Evolutionary conservation across 2,329 filamentous ascomycete species (phyloP), one percentile per base, ranked within the genome.

Genomic region (Annulohypoxylon truncatum): DNA sequence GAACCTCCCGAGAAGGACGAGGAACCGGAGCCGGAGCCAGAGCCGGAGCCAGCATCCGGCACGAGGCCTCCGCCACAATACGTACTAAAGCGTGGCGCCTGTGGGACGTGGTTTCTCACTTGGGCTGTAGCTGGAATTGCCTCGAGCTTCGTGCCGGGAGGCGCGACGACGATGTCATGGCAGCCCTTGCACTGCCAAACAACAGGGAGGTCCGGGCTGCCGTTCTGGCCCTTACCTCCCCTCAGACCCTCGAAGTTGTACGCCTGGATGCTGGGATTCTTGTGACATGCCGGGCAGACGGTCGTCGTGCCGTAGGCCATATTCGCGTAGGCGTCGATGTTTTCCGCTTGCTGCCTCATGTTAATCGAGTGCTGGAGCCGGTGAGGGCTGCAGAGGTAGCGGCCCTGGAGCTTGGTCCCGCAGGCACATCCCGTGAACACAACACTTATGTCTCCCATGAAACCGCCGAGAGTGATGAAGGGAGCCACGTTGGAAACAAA

Each of bases 391-490:
- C 81, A 82, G 4, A 82, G 69, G 2, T 68, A 68, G 3, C 71
- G 69, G 10, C 56, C 67, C 13, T 80, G 51, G 1, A 82, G 55
- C 62, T 81, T 82, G 28, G 64, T 48, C 3, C 67, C 77, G 68
- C 81, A 82, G 3, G 67, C 29, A 67, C 81, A 82, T 1, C 81
- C 81, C 8, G 79, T 81, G 1, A 76, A 38, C 2, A 73, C 70
- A 8, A 67, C 56, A 9, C 4, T n/a, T 2, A 64, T 58, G 1
- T 13, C 12, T 7, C 52, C 65, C 24, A 22, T 15, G 29, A 54
- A 59, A 3, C 61, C 64, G 13, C 70, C 67, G 9, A 18, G 4
- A 12, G 31, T 33, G 9, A 13, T 9, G 12, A 31, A 47, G 31
- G 67, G 57, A 7, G 44, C 26, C 1, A 35, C n/a, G n/a, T 38